Conservation (phyloP, 1,284 basidiomycete species). For the Volvariella volvacea region DNA sequence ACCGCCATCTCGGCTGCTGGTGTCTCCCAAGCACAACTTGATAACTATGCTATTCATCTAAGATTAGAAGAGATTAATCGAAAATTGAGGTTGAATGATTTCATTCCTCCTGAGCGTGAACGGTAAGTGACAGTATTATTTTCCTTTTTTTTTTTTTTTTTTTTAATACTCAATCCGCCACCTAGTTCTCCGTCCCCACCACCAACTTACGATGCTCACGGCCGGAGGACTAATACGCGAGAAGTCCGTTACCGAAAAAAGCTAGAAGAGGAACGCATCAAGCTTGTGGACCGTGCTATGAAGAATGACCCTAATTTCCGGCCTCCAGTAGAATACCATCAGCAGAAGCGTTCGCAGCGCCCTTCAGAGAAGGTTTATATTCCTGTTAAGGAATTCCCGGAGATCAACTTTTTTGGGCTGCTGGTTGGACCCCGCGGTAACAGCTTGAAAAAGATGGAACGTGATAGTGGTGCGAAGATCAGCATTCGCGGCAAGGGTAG, state of each 20-base stretch:
- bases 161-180: slow-evolving; percentile 14
- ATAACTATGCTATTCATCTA: slow-evolving; percentile 92
- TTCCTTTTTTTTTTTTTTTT: background rate
- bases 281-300: slow-evolving; percentile 92
- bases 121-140: slow-evolving; percentile 49
- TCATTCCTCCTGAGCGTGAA: slow-evolving; percentile 93
- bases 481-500: slow-evolving; percentile 97
- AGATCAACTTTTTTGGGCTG: slow-evolving; percentile 99
- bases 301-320: slow-evolving; percentile 97
- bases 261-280: slow-evolving; percentile 93
- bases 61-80: slow-evolving; percentile 96
- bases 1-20: slow-evolving; percentile 89
- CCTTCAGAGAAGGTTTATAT: slow-evolving; percentile 99
- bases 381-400: slow-evolving; percentile 98
- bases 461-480: slow-evolving; percentile 97
- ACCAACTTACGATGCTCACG: slow-evolving; percentile 94
- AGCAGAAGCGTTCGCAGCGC: slow-evolving; percentile 85
- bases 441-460: slow-evolving; percentile 99
- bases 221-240: slow-evolving; percentile 95
- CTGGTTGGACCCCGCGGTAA: slow-evolving; percentile 98
- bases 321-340: slow-evolving; percentile 93
- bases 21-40: slow-evolving; percentile 87
- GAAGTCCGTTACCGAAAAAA: slow-evolving; percentile 98
- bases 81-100: slow-evolving; percentile 90
- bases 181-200: slow-evolving; percentile 89